These are phyloP conservation scores for Xerophyta viscosa DNA, from an alignment of 106 monocot genomes.

Conservation along the genomic window DNA sequence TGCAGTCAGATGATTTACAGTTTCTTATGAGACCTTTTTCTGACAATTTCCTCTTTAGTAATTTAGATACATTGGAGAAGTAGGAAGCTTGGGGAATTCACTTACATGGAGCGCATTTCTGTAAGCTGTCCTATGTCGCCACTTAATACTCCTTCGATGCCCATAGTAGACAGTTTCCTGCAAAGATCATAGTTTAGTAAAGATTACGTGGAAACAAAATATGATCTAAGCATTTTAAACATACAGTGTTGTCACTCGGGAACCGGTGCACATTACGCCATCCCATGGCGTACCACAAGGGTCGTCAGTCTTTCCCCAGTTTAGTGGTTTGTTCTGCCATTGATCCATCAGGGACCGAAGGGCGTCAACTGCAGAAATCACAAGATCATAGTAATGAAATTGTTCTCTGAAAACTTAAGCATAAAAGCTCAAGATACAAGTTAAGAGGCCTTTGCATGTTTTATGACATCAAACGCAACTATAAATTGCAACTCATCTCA, in stretches of 20 bases:
- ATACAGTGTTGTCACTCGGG: constrained; percentile 57
- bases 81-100: background rate
- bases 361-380: constrained; percentile 35
- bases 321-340: constrained; percentile 49
- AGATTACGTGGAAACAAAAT: background rate
- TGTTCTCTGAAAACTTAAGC: too few species aligned
- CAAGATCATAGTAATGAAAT: too few species aligned
- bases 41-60: too few species aligned
- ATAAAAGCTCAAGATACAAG: too few species aligned
- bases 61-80: too few species aligned
- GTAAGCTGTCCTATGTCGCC: constrained; percentile 52
- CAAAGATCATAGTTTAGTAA: background rate
- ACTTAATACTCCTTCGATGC: constrained; percentile 40
- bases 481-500: too few species aligned
- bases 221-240: background rate
- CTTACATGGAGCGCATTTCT: constrained; percentile 55
- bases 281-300: constrained; percentile 59
- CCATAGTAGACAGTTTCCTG: constrained; percentile 63
- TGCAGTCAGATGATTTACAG: too few species aligned
- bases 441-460: too few species aligned
- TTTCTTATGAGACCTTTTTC: too few species aligned
- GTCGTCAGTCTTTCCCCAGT: constrained; percentile 34
- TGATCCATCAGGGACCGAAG: constrained; percentile 20
- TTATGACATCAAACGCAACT: too few species aligned
- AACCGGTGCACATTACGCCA: constrained; percentile 40